These are phyloP conservation scores for Tolypocladium capitatum DNA, from an alignment of 2,329 filamentous ascomycete species.

Conservation along the genomic window DNA sequence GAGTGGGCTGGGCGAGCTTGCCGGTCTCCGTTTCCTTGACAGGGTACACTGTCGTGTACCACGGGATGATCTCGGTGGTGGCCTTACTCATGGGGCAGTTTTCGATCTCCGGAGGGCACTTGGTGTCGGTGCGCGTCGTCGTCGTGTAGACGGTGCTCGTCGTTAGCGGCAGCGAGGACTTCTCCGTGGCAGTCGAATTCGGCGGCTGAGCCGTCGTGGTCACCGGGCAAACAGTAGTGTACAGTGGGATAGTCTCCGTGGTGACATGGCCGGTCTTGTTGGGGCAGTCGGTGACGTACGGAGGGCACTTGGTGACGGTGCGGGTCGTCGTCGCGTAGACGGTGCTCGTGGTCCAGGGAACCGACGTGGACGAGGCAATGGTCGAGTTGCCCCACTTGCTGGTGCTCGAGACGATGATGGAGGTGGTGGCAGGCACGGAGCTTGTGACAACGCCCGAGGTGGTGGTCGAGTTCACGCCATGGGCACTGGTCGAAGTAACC, in stretches of 20 bases:
- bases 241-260: slow-evolving; percentile 26
- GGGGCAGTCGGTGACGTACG: slow-evolving; percentile 26
- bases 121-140: slow-evolving; percentile 39
- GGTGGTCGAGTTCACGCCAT: no score
- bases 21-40: slow-evolving; percentile 8
- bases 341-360: slow-evolving; percentile 19
- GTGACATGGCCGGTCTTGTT: slow-evolving; percentile 17
- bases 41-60: slow-evolving; percentile 26
- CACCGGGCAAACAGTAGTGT: slow-evolving; percentile 32
- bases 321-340: slow-evolving; percentile 29
- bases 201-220: slow-evolving; percentile 7
- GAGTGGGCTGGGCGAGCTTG: slow-evolving; percentile 5
- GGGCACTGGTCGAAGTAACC: no score
- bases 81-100: slow-evolving; percentile 29
- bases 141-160: slow-evolving; percentile 37
- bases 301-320: slow-evolving; percentile 42
- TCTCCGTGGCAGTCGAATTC: slow-evolving; percentile 1
- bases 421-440: background rate
- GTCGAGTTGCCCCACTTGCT: slow-evolving; percentile 6
- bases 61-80: slow-evolving; percentile 18
- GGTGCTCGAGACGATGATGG: background rate
- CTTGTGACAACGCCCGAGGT: no score
- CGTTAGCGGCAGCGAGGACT: slow-evolving; percentile 5
- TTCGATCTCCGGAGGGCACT: slow-evolving; percentile 35
- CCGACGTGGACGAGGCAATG: background rate